Base-by-base conservation (phyloP, 139 green algal genomes). In the Bryopsis sp. region DNA sequence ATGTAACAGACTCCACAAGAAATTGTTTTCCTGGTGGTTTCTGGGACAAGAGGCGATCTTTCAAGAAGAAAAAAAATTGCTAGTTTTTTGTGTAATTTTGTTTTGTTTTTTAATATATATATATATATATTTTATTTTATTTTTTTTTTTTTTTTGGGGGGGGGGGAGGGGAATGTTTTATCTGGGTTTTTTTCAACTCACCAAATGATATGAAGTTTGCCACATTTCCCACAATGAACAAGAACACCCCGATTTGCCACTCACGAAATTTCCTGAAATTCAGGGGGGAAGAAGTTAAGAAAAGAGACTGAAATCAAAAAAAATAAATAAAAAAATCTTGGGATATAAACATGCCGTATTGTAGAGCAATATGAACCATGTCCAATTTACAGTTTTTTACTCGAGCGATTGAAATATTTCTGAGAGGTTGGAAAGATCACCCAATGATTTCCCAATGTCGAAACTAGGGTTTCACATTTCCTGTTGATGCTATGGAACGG, bases 191-290 rank as follows among this genome's bases (percentile, higher is more conserved):
- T 34, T 46, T 59, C 7, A 1, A 31, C 78, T 34, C 57, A 82
- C 74, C 79, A 70, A 90, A 89, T 1, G 86, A 92, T 0, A 82
- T 67, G 50, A 92, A 92, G 58, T 92, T 95, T 3, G 81, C 66
- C 4, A 91, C 68, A 72, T 93, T 93, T 19, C 88, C 88, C 26
- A 81, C 34, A 2, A 72, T 65, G 67, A 95, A 93, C 6, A 89
- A 48, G 0, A 64, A 39, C 37, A 91, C 82, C 6, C 88, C 88
- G 0, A 87, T 54, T 39, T 84, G 78, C 88, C 88, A 95, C 38
- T 87, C 66, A 26, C 66, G 48, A 26, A 82, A 68, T 5, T 64
- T 75, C 35, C 79, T 81, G 67, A 65, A 64, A 47, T 63, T 65
- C 2, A 29, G 67, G 29, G 26, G 11, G 11, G 22, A 8, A 31